phyloP scores from a whole-genome alignment of 2,329 filamentous ascomycete species.

The Leptographium radiaticola region DNA sequence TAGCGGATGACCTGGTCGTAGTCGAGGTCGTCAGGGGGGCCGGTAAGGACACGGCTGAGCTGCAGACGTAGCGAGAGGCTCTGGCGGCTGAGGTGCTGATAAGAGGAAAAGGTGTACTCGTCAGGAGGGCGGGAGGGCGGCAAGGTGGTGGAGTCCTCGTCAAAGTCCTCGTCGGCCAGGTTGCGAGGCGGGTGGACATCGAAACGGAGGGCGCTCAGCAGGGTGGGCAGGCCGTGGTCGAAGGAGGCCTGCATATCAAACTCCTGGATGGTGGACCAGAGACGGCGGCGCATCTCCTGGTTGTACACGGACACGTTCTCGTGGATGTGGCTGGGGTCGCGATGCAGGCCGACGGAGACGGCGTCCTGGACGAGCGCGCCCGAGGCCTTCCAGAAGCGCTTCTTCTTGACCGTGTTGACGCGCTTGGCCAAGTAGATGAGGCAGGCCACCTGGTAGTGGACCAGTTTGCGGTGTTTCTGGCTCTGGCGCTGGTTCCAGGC shows the following conservation, averaged over 20 bases:
- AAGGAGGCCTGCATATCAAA: slow-evolving; percentile 50
- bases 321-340: slow-evolving; percentile 42
- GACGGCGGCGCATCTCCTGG: slow-evolving; percentile 46
- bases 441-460: slow-evolving; percentile 48
- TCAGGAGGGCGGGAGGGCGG: slow-evolving; percentile 36
- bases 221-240: slow-evolving; percentile 45
- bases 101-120: slow-evolving; percentile 46
- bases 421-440: slow-evolving; percentile 47
- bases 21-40: slow-evolving; percentile 39
- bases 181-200: slow-evolving; percentile 43
- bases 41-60: slow-evolving; percentile 41
- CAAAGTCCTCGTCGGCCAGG: slow-evolving; percentile 39
- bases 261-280: slow-evolving; percentile 49
- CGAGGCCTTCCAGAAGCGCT: slow-evolving; percentile 47
- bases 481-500: slow-evolving; percentile 41
- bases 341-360: slow-evolving; percentile 45
- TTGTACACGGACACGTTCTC: slow-evolving; percentile 44
- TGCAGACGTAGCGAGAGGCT: slow-evolving; percentile 43
- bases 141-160: slow-evolving; percentile 31
- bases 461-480: slow-evolving; percentile 46
- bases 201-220: slow-evolving; percentile 42
- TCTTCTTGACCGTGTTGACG: slow-evolving; percentile 50
- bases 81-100: slow-evolving; percentile 43
- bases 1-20: slow-evolving; percentile 50
- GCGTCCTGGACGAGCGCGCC: slow-evolving; percentile 44